Base-by-base conservation (phyloP, 805 yeast genomes). In the Candida dajiaensis region DNA sequence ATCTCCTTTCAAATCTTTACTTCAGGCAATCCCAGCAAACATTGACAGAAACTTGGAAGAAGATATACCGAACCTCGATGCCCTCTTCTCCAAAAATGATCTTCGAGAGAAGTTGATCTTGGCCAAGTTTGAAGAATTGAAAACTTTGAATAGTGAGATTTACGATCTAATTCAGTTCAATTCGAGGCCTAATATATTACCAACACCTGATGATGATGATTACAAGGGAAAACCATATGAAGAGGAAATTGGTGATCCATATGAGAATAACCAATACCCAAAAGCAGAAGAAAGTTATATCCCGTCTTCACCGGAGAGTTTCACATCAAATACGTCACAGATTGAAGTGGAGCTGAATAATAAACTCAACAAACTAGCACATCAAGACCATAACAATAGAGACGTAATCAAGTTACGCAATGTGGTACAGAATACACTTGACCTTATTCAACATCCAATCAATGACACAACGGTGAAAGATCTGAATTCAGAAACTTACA, bases 241-340 rank as follows among this genome's bases (percentile, higher is more conserved):
- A 3, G 44, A 41, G 4, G 38, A 40, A 20, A 7, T 15, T 15
- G 40, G 40, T n/a, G 31, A 25, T 7, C 9, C n/a, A 15, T 13
- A 48, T 28, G 47, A 47, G 3, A 40, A 41, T 11, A 40, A 29
- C 21, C 43, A 16, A 7, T 25, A 43, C 12, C 15, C 22, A 40
- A 29, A 18, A 16, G 22, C 26, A 20, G 20, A 19, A 23, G 35
- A 16, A 19, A 20, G 39, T 7, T 45, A 52, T 25, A 38, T 51
- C 4, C 58, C 62, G 4, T 58, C 62, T 4, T 58, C 60, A 6
- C 60, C 60, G 2, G 55, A 49, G 25, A 51, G 55, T 2, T 46
- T 43, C 37, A 48, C 43, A 1, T 55, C 59, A 15, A 46, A 44
- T 18, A 41, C 46, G 1, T 45, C 52, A 12, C 55, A 56, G n/a